Evolutionary conservation across 495 filamentous ascomycete genomes (phyloP), one percentile per base, ranked within the genome.

Genomic region (Aspergillus sclerotiicarbonarius): DNA sequence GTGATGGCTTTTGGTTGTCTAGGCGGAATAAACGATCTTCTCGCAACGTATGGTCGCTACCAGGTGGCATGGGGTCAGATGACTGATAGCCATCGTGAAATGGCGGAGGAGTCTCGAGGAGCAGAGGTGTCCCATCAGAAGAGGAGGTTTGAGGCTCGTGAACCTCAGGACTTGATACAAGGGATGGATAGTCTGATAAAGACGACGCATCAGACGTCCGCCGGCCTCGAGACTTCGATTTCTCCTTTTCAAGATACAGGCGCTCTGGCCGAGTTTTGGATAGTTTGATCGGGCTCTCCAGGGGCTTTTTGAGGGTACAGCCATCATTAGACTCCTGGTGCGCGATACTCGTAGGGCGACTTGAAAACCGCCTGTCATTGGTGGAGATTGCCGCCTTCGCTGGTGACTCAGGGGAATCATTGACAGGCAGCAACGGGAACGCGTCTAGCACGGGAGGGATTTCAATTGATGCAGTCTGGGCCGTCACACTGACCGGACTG

Each of bases 201-300:
- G 71, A 75, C 32, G 75, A 77, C 16, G 60, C 71, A n/a, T 60
- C 65, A 8, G 75, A 76, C 19, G 54, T 37, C 47, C 67, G 70
- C 44, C 70, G 71, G 53, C 44, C 52, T 31, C 53, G 67, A n/a
- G 62, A 30, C 8, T 63, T 71, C 6, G 49, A 51, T 6, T 57
- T 46, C 16, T 65, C 54, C 43, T 69, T 65, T 3, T 67, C 65
- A 1, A 70, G 59, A 62, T 62, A 56, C n/a, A 67, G 30, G 16
- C 62, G 67, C 10, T 53, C 69, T 21, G 64, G 64, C 10, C 72
- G 68, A 5, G 18, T 29, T 51, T 70, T 72, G 18, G 68, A 68
- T 10, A 77, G 67, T 37, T 75, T 77, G 31, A 77, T 77, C 2
- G 75, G 75, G 21, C 75, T 77, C 30, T 77, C 70, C 19, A 77